These are phyloP conservation scores for Trypanosoma avium DNA, from an alignment of 208 protist genomes.

Conservation along the genomic window DNA sequence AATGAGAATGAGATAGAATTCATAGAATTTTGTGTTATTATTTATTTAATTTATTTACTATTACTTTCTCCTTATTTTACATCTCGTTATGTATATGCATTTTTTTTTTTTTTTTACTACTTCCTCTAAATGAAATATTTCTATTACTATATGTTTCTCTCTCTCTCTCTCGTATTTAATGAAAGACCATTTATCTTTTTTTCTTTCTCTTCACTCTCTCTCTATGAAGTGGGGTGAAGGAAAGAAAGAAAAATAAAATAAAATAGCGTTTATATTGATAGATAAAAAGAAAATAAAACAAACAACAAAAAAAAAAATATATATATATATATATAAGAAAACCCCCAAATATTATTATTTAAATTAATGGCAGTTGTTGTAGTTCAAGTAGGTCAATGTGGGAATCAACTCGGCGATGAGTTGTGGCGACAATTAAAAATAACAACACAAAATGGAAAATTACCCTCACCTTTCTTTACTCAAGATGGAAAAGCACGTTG, in stretches of 20 bases:
- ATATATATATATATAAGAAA: no score
- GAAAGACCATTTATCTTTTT: slow-evolving; percentile 1
- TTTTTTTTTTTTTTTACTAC: no score
- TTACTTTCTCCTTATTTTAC: no score
- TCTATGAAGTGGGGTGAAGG: neutral
- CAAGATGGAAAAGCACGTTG: slow-evolving; percentile 72
- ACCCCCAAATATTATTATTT: no score
- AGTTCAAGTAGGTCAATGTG: slow-evolving; percentile 84
- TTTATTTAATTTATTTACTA: no score
- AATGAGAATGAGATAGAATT: neutral
- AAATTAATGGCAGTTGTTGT: slow-evolving; percentile 76
- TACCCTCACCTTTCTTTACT: slow-evolving; percentile 55
- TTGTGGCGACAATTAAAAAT: slow-evolving; percentile 64
- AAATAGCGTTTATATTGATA: no score
- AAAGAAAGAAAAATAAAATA: neutral
- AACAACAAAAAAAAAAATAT: neutral
- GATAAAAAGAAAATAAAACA: slow-evolving; percentile 1
- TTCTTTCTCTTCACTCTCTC: neutral
- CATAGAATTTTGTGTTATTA: no score
- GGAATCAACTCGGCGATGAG: slow-evolving; percentile 88
- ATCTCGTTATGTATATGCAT: no score
- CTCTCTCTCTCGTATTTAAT: no score
- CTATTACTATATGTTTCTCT: no score
- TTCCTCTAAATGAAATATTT: no score
- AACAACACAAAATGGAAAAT: slow-evolving; percentile 13